phyloP scores from a whole-genome alignment of 176 grass and related monocot genomes.

The Pontederia paniculata region DNA sequence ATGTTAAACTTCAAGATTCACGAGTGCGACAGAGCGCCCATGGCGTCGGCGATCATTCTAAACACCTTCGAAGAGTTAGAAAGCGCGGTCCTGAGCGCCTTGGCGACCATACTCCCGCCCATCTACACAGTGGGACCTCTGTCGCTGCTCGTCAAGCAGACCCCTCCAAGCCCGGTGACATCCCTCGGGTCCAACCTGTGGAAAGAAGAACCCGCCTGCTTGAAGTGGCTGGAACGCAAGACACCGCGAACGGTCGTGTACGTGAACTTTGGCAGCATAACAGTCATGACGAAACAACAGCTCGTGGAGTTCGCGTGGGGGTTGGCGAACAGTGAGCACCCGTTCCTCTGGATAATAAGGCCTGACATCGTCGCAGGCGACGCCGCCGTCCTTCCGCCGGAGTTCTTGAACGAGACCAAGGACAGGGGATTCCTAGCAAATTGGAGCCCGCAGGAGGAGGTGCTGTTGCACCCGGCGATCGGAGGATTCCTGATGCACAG shows the following conservation, averaged over 20 bases:
- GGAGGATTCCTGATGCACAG: constrained; percentile 17
- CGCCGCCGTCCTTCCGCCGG: neutral
- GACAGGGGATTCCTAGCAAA: neutral
- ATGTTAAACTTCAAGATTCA: neutral
- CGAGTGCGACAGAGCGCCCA: neutral
- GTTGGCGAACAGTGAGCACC: neutral
- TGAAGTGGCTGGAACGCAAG: neutral
- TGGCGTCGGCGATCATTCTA: constrained; percentile 3
- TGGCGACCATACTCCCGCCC: neutral
- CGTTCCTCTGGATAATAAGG: constrained; percentile 11
- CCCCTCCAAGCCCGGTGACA: neutral
- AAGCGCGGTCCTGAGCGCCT: neutral
- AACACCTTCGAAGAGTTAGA: constrained; percentile 14
- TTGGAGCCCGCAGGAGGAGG: constrained; percentile 11
- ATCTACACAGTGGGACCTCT: constrained; percentile 11
- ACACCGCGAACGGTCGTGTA: neutral
- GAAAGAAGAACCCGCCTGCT: neutral
- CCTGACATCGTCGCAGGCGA: constrained; percentile 4
- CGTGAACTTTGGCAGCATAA: constrained; percentile 14
- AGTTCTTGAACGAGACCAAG: constrained; percentile 1
- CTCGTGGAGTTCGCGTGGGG: constrained; percentile 14
- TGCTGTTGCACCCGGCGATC: neutral
- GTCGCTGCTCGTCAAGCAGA: neutral
- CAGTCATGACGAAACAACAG: constrained; percentile 4
- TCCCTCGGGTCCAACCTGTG: constrained; percentile 6